Evolutionary conservation across 2,329 filamentous ascomycete species (phyloP).

Genomic region (Alternaria gaisen): DNA sequence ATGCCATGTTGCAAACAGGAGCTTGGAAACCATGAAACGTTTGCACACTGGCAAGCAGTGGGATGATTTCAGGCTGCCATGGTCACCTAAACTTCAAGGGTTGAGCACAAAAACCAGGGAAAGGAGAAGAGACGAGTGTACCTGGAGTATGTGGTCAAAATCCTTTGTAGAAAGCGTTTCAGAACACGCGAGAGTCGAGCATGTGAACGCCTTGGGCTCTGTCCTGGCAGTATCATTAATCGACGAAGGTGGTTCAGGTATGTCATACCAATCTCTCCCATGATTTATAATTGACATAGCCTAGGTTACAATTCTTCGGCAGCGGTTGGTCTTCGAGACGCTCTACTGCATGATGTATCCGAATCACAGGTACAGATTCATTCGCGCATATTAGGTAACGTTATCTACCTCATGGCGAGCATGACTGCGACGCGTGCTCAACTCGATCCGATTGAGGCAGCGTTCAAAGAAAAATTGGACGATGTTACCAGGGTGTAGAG

Average conservation of each 20-base stretch:
- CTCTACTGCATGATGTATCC: slow-evolving; percentile 53
- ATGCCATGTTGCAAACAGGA: slow-evolving; percentile 78
- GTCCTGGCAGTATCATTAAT: slow-evolving; percentile 72
- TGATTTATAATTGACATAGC: not conserved
- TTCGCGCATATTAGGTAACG: slow-evolving; percentile 67
- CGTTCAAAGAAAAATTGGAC: slow-evolving; percentile 30
- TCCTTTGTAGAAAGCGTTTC: slow-evolving; percentile 69
- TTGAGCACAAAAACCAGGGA: not conserved
- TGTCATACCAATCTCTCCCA: slow-evolving; percentile 21
- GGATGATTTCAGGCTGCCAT: slow-evolving; percentile 3
- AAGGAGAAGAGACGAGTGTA: not conserved
- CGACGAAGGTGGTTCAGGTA: slow-evolving; percentile 59
- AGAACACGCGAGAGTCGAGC: slow-evolving; percentile 63
- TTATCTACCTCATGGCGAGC: slow-evolving; percentile 69
- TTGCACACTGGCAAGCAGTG: slow-evolving; percentile 7
- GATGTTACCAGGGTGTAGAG: not conserved
- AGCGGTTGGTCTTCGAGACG: slow-evolving; percentile 61
- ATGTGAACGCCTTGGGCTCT: slow-evolving; percentile 77
- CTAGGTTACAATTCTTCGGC: slow-evolving; percentile 66
- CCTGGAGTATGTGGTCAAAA: slow-evolving; percentile 78
- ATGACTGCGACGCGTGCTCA: slow-evolving; percentile 36
- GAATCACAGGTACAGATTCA: slow-evolving; percentile 60
- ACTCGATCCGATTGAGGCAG: slow-evolving; percentile 30
- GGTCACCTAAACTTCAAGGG: not conserved
- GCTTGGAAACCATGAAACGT: slow-evolving; percentile 64